Conservation (phyloP, 2,329 filamentous ascomycete genomes). For the Huntiella savannae region DNA sequence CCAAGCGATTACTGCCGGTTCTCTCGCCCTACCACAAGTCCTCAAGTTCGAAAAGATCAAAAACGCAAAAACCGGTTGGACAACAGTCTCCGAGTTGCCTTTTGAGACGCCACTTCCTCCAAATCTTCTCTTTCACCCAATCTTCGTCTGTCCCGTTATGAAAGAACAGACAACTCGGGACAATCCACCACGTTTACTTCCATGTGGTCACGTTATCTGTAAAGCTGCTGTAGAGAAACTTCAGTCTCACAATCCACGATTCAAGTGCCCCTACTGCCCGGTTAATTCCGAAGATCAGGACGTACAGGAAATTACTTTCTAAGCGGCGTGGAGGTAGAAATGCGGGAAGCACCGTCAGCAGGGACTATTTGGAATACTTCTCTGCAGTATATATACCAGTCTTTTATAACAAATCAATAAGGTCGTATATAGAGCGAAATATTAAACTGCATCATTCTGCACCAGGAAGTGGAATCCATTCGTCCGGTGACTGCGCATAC, state of each 20-base stretch:
- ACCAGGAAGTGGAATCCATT: no score
- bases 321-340: not conserved
- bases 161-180: conserved; percentile 88
- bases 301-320: conserved; percentile 53
- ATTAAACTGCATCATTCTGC: no score
- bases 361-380: no score
- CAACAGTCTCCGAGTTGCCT: conserved; percentile 71
- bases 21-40: conserved; percentile 74
- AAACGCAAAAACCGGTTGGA: conserved; percentile 88
- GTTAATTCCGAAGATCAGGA: conserved; percentile 62
- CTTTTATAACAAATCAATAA: no score
- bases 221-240: conserved; percentile 64
- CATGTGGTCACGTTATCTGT: conserved; percentile 86
- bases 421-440: no score
- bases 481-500: no score
- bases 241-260: conserved; percentile 50
- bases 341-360: no score
- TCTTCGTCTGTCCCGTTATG: conserved; percentile 93
- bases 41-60: conserved; percentile 79
- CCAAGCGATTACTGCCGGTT: conserved; percentile 76
- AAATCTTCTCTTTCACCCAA: conserved; percentile 66
- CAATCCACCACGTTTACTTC: conserved; percentile 94
- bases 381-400: no score
- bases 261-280: conserved; percentile 96
- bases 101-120: conserved; percentile 47